Percentiles rank a stretch among this genome's conserved stretches.
Conservation (phyloP, 306 rosid genomes). For the Geum urbanum region DNA sequence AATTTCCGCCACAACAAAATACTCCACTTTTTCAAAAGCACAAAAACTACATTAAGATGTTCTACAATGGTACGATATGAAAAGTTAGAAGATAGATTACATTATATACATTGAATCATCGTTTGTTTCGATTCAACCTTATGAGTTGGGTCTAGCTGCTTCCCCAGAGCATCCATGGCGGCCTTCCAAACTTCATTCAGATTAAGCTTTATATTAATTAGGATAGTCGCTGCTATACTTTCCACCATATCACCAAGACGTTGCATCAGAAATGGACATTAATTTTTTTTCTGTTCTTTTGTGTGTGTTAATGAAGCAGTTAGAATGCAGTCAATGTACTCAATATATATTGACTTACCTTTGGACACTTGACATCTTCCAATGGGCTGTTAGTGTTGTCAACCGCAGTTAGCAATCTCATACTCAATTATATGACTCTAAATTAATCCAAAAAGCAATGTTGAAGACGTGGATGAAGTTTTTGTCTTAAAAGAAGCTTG, state of each 20-base stretch:
- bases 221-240: slow-evolving; percentile 80
- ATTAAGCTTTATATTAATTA: slow-evolving; percentile 69
- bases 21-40: no score
- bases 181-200: slow-evolving; percentile 69
- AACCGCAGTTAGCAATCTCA: slow-evolving; percentile 38
- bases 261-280: slow-evolving; percentile 26
- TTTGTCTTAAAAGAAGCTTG: no score
- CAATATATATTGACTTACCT: slow-evolving; percentile 32
- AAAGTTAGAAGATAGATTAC: no score
- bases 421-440: slow-evolving; percentile 58
- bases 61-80: no score
- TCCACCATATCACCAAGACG: slow-evolving; percentile 89
- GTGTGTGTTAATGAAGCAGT: background rate
- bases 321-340: background rate
- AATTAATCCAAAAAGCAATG: slow-evolving; percentile 63
- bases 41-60: no score
- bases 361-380: slow-evolving; percentile 56
- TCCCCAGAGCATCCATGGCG: no score
- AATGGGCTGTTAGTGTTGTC: slow-evolving; percentile 20
- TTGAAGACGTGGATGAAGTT: slow-evolving; percentile 65
- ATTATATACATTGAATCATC: no score
- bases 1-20: no score
- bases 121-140: no score
- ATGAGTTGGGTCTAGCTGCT: no score
- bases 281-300: background rate